These are phyloP conservation scores for Macrocystidia cucumis DNA, from an alignment of 1,284 basidiomycete species.

Conservation along the genomic window DNA sequence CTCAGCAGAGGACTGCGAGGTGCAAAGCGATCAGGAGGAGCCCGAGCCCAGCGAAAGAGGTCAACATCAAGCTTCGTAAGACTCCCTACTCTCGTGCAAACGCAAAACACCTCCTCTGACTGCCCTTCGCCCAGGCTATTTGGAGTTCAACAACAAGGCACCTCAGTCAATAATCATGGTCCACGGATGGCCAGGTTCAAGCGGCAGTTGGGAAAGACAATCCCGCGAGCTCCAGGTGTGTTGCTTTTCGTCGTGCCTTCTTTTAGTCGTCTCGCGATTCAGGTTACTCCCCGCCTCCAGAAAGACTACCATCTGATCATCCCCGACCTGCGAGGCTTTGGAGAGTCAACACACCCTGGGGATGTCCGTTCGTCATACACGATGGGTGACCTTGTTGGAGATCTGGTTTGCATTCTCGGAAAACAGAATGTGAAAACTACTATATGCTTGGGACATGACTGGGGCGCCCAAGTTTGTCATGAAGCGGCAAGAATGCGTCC, in stretches of 20 bases:
- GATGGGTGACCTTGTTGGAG: constrained; percentile 50
- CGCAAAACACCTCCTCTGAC: no score
- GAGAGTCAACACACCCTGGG: constrained; percentile 53
- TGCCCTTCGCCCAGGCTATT: constrained; percentile 46
- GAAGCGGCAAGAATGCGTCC: constrained; percentile 59
- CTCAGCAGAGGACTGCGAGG: constrained; percentile 21
- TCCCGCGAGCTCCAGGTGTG: constrained; percentile 53
- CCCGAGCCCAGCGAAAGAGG: constrained; percentile 12
- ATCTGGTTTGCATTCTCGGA: constrained; percentile 52
- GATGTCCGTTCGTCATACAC: constrained; percentile 51
- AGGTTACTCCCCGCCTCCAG: no score
- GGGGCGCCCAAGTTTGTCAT: constrained; percentile 61
- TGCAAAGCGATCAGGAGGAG: constrained; percentile 32
- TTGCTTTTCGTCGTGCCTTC: constrained; percentile 1
- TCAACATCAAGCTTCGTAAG: constrained; percentile 30
- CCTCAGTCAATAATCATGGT: constrained; percentile 51
- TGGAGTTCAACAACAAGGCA: constrained; percentile 49
- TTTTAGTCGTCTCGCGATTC: constrained; percentile 4
- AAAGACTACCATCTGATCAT: constrained; percentile 50
- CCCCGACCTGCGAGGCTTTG: constrained; percentile 62
- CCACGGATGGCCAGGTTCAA: constrained; percentile 70
- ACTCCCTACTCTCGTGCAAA: neutral
- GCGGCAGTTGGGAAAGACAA: constrained; percentile 65
- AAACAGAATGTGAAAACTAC: constrained; percentile 38
- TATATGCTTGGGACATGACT: constrained; percentile 66